These are phyloP conservation scores for Yamadazyma kanchanaburiensis DNA, from an alignment of 1,139 yeast species.

Conservation along the genomic window DNA sequence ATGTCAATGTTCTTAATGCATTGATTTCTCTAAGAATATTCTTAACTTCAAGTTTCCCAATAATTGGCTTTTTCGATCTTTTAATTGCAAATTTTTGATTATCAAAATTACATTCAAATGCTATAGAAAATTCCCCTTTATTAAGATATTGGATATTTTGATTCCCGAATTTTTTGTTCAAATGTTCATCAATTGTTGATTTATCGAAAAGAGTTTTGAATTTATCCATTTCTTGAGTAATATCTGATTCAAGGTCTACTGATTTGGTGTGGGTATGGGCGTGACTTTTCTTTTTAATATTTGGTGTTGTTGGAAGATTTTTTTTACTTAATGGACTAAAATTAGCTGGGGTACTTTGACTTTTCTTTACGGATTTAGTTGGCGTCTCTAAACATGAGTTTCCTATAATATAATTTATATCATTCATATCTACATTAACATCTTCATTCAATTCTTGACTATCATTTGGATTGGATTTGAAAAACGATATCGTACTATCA, in stretches of 20 bases:
- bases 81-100: conserved; percentile 79
- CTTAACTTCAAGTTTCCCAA: conserved; percentile 40
- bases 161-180: conserved; percentile 62
- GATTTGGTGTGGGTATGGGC: neutral
- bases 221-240: conserved; percentile 1
- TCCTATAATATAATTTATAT: conserved; percentile 10
- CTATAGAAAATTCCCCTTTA: conserved; percentile 84
- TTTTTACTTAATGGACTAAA: conserved; percentile 25
- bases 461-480: conserved; percentile 19
- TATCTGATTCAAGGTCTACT: neutral
- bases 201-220: conserved; percentile 6
- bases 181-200: conserved; percentile 50
- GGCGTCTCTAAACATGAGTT: conserved; percentile 39
- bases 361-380: conserved; percentile 35
- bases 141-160: conserved; percentile 69
- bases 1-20: conserved; percentile 40
- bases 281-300: conserved; percentile 2
- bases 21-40: conserved; percentile 41
- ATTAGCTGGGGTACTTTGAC: conserved; percentile 30
- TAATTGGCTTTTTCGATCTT: conserved; percentile 57
- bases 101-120: conserved; percentile 71
- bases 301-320: conserved; percentile 13
- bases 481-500: conserved; percentile 32
- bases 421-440: conserved; percentile 5
- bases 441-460: neutral